These are phyloP conservation scores for Teratosphaeria gauchensis DNA, from an alignment of 2,329 filamentous ascomycete species.

Conservation along the genomic window DNA sequence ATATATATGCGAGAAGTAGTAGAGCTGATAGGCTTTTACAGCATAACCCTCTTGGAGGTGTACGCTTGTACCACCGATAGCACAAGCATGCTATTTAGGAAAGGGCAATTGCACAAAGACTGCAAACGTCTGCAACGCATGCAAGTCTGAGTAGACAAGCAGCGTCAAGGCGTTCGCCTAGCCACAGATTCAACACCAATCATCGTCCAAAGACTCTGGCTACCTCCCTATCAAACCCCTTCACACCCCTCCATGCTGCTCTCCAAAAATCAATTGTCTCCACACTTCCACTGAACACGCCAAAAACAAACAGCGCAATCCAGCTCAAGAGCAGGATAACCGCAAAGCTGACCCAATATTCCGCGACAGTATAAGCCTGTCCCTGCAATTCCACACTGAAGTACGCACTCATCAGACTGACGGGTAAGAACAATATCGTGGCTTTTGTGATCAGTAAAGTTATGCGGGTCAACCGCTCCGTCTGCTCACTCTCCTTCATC, in stretches of 20 bases:
- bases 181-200: background rate
- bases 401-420: constrained; percentile 65
- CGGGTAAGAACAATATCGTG: constrained; percentile 65
- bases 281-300: constrained; percentile 47
- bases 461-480: constrained; percentile 61
- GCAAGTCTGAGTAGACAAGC: background rate
- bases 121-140: background rate
- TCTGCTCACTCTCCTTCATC: constrained; percentile 63
- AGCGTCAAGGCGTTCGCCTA: no score
- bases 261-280: constrained; percentile 26
- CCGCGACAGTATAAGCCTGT: constrained; percentile 49
- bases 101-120: no score
- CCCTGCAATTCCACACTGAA: constrained; percentile 58
- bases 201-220: background rate
- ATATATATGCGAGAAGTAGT: no score
- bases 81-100: no score
- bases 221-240: background rate
- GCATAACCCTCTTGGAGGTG: no score
- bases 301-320: constrained; percentile 48
- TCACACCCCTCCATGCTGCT: background rate
- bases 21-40: no score
- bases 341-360: constrained; percentile 61
- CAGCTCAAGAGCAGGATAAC: constrained; percentile 53
- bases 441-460: constrained; percentile 65
- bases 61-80: no score